Evolutionary conservation across 306 rosid species (phyloP).

Genomic region (Vicia villosa): DNA sequence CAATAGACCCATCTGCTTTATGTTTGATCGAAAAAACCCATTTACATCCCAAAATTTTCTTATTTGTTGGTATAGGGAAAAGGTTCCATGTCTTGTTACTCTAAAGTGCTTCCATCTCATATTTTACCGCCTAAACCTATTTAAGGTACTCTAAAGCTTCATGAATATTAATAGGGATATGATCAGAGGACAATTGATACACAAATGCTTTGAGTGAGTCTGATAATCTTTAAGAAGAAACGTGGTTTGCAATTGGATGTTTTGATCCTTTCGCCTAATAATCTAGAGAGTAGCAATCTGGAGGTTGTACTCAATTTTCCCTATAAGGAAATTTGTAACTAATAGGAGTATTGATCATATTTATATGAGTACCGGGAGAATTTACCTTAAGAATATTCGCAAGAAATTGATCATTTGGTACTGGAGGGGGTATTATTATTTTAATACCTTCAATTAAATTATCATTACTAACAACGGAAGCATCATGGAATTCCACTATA

Average conservation of each 20-base stretch:
- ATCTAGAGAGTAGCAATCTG: background rate
- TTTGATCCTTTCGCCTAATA: background rate
- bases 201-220: too few species aligned
- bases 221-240: too few species aligned
- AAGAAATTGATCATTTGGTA: background rate
- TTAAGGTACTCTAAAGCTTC: background rate
- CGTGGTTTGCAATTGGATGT: too few species aligned
- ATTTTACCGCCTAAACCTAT: background rate
- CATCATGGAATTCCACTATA: background rate
- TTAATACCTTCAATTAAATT: too few species aligned
- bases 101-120: background rate
- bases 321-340: background rate
- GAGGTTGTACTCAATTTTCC: background rate
- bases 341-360: background rate
- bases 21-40: too few species aligned
- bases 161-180: background rate
- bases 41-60: background rate
- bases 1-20: background rate
- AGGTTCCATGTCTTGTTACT: background rate
- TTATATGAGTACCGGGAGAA: background rate
- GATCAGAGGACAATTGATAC: background rate
- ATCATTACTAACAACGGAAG: background rate
- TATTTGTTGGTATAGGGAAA: background rate
- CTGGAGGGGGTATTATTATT: too few species aligned
- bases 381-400: too few species aligned